These are phyloP conservation scores for Pseudozyma thailandica DNA, from an alignment of 1,284 basidiomycete genomes.

Conservation along the genomic window DNA sequence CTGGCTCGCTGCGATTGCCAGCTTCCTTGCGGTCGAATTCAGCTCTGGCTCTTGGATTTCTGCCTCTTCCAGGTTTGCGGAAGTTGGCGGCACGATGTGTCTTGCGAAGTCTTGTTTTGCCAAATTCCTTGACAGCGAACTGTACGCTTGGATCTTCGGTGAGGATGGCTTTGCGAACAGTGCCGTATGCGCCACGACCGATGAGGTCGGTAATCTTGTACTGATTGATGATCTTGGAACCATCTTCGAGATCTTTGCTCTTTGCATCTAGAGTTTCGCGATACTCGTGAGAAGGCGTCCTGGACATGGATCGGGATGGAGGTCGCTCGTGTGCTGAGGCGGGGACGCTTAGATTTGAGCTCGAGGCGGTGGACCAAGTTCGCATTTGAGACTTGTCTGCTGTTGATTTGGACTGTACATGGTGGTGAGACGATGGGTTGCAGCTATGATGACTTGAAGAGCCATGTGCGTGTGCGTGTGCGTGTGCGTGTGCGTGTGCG, in stretches of 20 bases:
- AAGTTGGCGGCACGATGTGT: conserved; percentile 43
- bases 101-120: conserved; percentile 62
- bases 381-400: conserved; percentile 6
- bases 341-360: conserved; percentile 27
- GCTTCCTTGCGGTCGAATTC: conserved; percentile 5
- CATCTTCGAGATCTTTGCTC: conserved; percentile 59
- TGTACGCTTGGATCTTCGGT: conserved; percentile 39
- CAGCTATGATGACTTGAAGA: background rate
- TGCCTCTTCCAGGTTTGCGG: conserved; percentile 18
- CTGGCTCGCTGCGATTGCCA: conserved; percentile 16
- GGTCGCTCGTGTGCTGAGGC: conserved; percentile 14
- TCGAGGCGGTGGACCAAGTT: conserved; percentile 17
- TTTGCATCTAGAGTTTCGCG: conserved; percentile 65
- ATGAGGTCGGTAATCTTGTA: conserved; percentile 63
- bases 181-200: conserved; percentile 62
- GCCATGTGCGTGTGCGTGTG: conserved; percentile 4
- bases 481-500: background rate
- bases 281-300: conserved; percentile 39
- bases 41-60: background rate
- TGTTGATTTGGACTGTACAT: conserved; percentile 10
- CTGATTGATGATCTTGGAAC: conserved; percentile 65
- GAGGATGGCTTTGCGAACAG: conserved; percentile 56
- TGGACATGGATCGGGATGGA: conserved; percentile 33
- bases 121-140: conserved; percentile 65
- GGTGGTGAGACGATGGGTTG: background rate